Base-by-base conservation (phyloP, 192 early-diverging fungal genomes). In the Gaertneriomyces semiglobifer region DNA sequence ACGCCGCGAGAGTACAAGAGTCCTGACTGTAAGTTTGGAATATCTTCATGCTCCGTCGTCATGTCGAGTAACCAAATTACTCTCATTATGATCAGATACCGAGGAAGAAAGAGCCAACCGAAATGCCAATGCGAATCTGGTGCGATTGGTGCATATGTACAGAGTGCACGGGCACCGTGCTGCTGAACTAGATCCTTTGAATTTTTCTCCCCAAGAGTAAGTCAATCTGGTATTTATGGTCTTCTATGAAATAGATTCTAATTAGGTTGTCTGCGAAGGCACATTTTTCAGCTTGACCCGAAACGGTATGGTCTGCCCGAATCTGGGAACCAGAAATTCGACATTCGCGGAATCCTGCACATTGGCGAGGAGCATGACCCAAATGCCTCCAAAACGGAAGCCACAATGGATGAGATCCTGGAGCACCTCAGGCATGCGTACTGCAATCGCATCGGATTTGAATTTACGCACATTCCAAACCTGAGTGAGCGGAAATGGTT, bases 391-490 rank as follows among this genome's bases (percentile, higher is more conserved):
- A 78, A 81, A 46, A 76, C 75, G 25, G 76, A 86, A 46, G 89
- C 87, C 18, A 81, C 78, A 14, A 74, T 92, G 20, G 79, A 85
- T 42, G 78, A 84, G 50, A 89, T 98, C 53, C 45, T 90, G 55
- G 56, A 77, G 54, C 88, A 93, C 63, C 80, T 98, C 16, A 78
- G 84, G 45, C 75, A 79, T 18, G 59, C 75, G 12, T 82, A 82
- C 63, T 89, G 88, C 70, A 89, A 88, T 14, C 83, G 87, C 46
- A 91, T 96, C 60, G 95, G 93, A 10, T 96, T 91, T 72, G 95
- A 98, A 81, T 98, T 96, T 82, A 84, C 82, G 71, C 95, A 98
- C 66, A 86, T 96, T 50, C 93, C 94, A 39, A 86, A 90, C 62
- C 78, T 85, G 12, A 88, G 86, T 41, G 93, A 96, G 74, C 81